phyloP scores from a whole-genome alignment of 179 eudicot species.

The Beta macrorhiza region DNA sequence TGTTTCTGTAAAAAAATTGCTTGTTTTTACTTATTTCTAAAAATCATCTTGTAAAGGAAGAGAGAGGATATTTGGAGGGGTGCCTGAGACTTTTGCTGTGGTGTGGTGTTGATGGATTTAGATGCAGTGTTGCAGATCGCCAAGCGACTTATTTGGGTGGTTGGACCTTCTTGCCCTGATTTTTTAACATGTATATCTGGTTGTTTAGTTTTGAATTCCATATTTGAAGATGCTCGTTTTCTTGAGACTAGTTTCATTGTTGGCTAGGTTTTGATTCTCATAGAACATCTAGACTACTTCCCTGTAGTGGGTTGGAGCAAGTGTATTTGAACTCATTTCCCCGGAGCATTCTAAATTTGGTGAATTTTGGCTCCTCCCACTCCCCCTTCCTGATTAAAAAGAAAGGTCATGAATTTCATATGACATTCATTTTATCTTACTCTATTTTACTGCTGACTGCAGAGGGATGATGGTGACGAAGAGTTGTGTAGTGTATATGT shows the following conservation, averaged over 20 bases:
- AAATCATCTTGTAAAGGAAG: background rate
- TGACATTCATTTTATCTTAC: slow-evolving; percentile 6
- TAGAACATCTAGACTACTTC: too few relatives aligned
- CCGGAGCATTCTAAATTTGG: too few relatives aligned
- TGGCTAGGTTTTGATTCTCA: too few relatives aligned
- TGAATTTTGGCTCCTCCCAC: too few relatives aligned
- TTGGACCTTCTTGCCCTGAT: background rate
- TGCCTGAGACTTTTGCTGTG: background rate
- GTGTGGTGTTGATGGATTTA: background rate
- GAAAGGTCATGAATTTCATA: background rate
- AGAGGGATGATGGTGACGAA: slow-evolving; percentile 78
- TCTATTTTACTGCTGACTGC: slow-evolving; percentile 26
- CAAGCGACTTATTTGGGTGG: background rate
- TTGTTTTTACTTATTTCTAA: background rate
- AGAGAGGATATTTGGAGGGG: background rate
- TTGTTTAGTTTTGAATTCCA: background rate
- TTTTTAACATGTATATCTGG: background rate
- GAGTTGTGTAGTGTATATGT: slow-evolving; percentile 76
- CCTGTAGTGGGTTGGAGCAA: too few relatives aligned
- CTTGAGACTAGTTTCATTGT: too few relatives aligned
- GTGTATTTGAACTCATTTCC: too few relatives aligned
- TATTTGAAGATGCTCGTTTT: too few relatives aligned
- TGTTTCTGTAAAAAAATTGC: background rate
- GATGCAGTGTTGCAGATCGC: background rate
- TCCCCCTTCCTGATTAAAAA: too few relatives aligned